Evolutionary conservation across 2,329 filamentous ascomycete genomes (phyloP).

Genomic region (Colletotrichum sp.): DNA sequence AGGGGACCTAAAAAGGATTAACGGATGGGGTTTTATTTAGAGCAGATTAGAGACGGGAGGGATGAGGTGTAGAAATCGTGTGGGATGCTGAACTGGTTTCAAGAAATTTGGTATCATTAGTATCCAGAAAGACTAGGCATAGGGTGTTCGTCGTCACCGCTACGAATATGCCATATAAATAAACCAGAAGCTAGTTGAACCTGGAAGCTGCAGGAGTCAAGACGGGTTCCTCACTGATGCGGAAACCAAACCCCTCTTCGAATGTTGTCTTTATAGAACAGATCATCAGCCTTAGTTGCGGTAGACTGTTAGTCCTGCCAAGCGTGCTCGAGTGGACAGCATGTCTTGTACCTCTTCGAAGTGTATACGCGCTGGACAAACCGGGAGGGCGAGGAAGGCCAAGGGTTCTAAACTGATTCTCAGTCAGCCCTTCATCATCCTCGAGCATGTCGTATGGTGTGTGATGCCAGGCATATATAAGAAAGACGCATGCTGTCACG

Average conservation of each 20-base stretch:
- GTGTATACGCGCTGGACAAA: rapidly evolving
- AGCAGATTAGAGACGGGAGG: rapidly evolving
- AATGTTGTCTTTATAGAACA: too few relatives aligned
- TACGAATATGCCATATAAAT: background rate
- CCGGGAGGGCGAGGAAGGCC: background rate
- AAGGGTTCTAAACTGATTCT: too few relatives aligned
- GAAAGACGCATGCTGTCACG: too few relatives aligned
- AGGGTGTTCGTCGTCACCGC: rapidly evolving
- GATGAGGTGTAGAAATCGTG: too few relatives aligned
- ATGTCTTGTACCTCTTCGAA: background rate
- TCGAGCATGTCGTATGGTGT: too few relatives aligned
- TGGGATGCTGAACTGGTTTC: background rate
- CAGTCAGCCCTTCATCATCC: too few relatives aligned
- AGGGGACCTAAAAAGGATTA: too few relatives aligned
- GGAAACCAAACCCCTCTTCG: too few relatives aligned
- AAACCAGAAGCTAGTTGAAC: background rate
- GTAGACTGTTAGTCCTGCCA: rapidly evolving
- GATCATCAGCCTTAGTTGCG: too few relatives aligned
- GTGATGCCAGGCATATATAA: too few relatives aligned
- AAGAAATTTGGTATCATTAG: background rate
- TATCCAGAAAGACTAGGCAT: rapidly evolving
- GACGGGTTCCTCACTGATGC: too few relatives aligned
- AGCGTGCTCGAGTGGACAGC: rapidly evolving
- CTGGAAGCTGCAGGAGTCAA: background rate
- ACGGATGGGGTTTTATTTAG: too few relatives aligned